Conservation (phyloP, 257 asterid species). For the Leonotis leonurus region DNA sequence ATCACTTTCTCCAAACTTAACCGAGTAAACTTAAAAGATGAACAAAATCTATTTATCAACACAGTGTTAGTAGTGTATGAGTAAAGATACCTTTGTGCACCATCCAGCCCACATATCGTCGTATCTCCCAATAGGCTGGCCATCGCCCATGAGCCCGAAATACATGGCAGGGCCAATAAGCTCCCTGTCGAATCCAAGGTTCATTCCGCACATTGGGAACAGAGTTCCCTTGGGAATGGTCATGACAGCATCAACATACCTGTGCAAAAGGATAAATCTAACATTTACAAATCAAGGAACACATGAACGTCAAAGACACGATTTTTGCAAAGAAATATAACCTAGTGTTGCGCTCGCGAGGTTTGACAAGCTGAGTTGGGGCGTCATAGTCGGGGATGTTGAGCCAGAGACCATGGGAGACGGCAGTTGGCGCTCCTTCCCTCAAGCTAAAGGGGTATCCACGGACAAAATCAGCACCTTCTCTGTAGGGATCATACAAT, state of each 20-base stretch:
- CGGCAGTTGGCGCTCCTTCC: constrained; percentile 49
- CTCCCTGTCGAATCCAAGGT: constrained; percentile 40
- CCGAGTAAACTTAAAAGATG: too few relatives aligned
- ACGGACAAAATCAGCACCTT: constrained; percentile 49
- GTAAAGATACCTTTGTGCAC: constrained; percentile 41
- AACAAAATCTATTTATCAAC: too few relatives aligned
- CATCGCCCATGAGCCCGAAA: constrained; percentile 53
- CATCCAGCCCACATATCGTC: constrained; percentile 60
- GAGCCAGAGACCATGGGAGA: constrained; percentile 58
- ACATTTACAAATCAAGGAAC: background rate
- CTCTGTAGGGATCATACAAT: constrained; percentile 43
- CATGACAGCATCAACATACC: constrained; percentile 52
- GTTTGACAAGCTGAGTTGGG: constrained; percentile 55
- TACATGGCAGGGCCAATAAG: constrained; percentile 54
- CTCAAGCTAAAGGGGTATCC: constrained; percentile 52
- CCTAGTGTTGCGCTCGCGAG: constrained; percentile 49
- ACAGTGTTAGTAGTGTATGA: background rate
- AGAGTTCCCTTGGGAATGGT: constrained; percentile 45
- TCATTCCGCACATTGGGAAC: constrained; percentile 56
- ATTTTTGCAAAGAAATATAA: background rate
- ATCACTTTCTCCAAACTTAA: too few relatives aligned
- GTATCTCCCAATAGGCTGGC: constrained; percentile 48
- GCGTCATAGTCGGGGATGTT: constrained; percentile 53
- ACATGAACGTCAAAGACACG: background rate
- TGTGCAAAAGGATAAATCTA: background rate